A percentile compares a stretch with the other conserved stretches of the same genome.
Evolutionary conservation across 495 filamentous ascomycete genomes (phyloP).

Genomic region (Penicillium lividum): DNA sequence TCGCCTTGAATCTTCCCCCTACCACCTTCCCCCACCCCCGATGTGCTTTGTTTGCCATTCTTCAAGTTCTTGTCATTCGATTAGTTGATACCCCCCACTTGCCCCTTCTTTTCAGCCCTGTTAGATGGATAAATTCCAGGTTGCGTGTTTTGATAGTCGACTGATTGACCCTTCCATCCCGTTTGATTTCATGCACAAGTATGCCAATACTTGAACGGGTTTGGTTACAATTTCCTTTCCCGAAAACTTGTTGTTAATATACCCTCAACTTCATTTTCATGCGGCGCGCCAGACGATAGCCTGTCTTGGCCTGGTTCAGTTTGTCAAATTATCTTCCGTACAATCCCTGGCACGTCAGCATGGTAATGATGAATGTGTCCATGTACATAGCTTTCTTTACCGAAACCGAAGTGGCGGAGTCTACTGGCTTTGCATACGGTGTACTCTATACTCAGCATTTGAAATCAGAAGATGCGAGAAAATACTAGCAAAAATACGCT

Average conservation of each 20-base stretch:
- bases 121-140: slow-evolving; percentile 22
- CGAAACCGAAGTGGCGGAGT: not conserved
- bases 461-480: not conserved
- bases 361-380: not conserved
- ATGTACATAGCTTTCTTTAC: slow-evolving; percentile 2
- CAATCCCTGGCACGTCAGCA: not conserved
- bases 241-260: slow-evolving; percentile 6
- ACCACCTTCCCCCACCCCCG: slow-evolving; percentile 10
- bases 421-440: not conserved
- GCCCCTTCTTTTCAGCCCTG: slow-evolving; percentile 30
- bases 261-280: slow-evolving; percentile 1
- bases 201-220: not conserved
- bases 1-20: slow-evolving; percentile 4
- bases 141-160: slow-evolving; percentile 19
- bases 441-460: not conserved
- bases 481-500: not conserved
- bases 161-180: not conserved
- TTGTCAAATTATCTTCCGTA: not conserved
- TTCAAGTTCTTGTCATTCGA: slow-evolving; percentile 15
- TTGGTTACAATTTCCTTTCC: not conserved
- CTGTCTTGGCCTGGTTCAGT: not conserved
- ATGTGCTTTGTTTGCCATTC: slow-evolving; percentile 18
- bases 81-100: slow-evolving; percentile 48
- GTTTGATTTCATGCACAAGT: not conserved
- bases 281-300: not conserved